Conservation (phyloP, 805 yeast genomes). For the Metschnikowia matae region DNA sequence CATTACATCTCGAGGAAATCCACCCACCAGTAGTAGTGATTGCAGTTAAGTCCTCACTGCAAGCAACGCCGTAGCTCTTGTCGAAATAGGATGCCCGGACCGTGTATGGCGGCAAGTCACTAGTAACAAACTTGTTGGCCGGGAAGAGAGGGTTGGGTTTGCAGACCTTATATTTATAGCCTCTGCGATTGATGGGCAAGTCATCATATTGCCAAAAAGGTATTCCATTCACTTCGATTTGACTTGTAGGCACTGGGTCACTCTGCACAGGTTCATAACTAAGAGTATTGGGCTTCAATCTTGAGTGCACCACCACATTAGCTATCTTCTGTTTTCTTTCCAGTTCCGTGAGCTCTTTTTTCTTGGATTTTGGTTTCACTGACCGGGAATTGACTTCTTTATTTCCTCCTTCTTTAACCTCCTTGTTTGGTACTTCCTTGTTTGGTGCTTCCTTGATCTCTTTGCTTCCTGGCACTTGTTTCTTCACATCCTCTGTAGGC, state of each 20-base stretch:
- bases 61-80: slow-evolving; percentile 53
- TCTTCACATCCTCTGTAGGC: background rate
- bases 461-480: background rate
- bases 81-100: slow-evolving; percentile 65
- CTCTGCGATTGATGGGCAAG: slow-evolving; percentile 72
- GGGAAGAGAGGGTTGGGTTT: slow-evolving; percentile 60
- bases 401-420: slow-evolving; percentile 9
- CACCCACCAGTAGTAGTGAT: slow-evolving; percentile 71
- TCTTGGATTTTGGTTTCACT: slow-evolving; percentile 25
- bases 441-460: slow-evolving; percentile 1
- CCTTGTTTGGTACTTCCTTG: slow-evolving; percentile 8
- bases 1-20: slow-evolving; percentile 72
- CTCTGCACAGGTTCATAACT: slow-evolving; percentile 13
- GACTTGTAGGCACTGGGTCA: slow-evolving; percentile 14
- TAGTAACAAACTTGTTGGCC: slow-evolving; percentile 59
- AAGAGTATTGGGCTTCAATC: slow-evolving; percentile 35
- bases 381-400: slow-evolving; percentile 19
- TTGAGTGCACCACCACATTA: slow-evolving; percentile 31
- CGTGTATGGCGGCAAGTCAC: slow-evolving; percentile 66
- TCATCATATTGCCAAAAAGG: slow-evolving; percentile 58
- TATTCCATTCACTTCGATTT: slow-evolving; percentile 14
- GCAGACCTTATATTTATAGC: slow-evolving; percentile 78
- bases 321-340: slow-evolving; percentile 23
- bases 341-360: slow-evolving; percentile 17
- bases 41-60: slow-evolving; percentile 25